These are phyloP conservation scores for Discostella pseudostelligera DNA, from an alignment of 108 stramenopile genomes.

Conservation along the genomic window DNA sequence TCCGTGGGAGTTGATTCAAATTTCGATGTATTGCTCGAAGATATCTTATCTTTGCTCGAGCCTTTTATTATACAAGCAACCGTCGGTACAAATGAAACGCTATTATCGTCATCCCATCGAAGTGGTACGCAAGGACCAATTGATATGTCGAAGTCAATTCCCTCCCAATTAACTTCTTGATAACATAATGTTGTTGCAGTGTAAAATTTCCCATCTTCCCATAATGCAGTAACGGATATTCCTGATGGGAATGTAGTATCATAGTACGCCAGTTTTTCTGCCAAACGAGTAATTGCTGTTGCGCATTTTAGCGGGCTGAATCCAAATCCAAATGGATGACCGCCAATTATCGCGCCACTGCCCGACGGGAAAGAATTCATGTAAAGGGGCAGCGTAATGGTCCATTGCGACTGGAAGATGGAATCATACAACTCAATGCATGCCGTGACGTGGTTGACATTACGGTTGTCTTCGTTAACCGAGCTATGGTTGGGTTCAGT, in stretches of 20 bases:
- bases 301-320: constrained; percentile 25
- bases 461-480: not conserved
- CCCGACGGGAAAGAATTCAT: not conserved
- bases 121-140: constrained; percentile 22
- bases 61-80: constrained; percentile 10
- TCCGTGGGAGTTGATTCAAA: constrained; percentile 22
- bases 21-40: constrained; percentile 1
- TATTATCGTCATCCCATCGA: constrained; percentile 39
- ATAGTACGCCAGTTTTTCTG: constrained; percentile 27
- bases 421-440: constrained; percentile 32
- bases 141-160: constrained; percentile 9
- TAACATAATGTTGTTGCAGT: constrained; percentile 10
- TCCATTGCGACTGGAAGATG: constrained; percentile 32
- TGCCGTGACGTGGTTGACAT: not conserved
- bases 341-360: constrained; percentile 13
- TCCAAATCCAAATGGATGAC: constrained; percentile 40
- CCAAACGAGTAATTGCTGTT: constrained; percentile 16
- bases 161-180: constrained; percentile 27
- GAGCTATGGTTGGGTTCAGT: not conserved
- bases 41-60: constrained; percentile 1
- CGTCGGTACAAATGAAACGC: constrained; percentile 30
- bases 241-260: constrained; percentile 32
- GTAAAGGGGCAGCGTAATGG: constrained; percentile 5
- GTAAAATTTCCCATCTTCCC: constrained; percentile 40
- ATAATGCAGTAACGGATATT: constrained; percentile 25